phyloP scores from a whole-genome alignment of 495 filamentous ascomycete genomes.

The Neurospora sp. region DNA sequence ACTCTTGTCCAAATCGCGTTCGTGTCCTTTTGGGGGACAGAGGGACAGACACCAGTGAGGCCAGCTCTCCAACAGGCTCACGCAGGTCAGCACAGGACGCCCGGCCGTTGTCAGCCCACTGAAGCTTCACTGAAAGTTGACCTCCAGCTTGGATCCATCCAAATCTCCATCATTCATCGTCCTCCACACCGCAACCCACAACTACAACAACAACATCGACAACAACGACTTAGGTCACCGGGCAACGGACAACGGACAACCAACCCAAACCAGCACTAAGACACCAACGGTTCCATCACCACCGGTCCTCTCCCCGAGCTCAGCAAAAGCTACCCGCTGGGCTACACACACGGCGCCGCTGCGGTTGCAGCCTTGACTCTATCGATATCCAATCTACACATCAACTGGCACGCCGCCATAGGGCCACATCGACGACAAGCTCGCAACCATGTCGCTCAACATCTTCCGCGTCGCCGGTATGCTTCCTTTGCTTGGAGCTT shows the following conservation, averaged over 20 bases:
- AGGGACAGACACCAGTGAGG: not conserved
- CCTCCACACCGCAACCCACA: not conserved
- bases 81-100: not conserved
- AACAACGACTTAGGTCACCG: not conserved
- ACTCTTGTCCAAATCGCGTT: constrained; percentile 22
- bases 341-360: constrained; percentile 15
- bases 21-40: constrained; percentile 26
- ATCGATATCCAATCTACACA: not conserved
- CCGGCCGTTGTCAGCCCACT: not conserved
- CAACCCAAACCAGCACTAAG: constrained; percentile 8
- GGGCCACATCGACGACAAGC: not conserved
- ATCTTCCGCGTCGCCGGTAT: constrained; percentile 78
- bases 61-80: not conserved
- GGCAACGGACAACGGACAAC: not conserved
- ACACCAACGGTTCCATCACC: not conserved
- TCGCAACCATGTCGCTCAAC: constrained; percentile 55
- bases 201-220: not conserved
- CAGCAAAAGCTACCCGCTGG: not conserved
- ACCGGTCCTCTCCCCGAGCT: not conserved
- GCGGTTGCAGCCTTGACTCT: not conserved
- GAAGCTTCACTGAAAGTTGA: not conserved
- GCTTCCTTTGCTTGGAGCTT: constrained; percentile 13
- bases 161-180: not conserved
- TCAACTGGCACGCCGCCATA: not conserved
- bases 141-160: not conserved